Evolutionary conservation across 768 basidiomycete species (phyloP).

Genomic region (Lentinula lateritia): DNA sequence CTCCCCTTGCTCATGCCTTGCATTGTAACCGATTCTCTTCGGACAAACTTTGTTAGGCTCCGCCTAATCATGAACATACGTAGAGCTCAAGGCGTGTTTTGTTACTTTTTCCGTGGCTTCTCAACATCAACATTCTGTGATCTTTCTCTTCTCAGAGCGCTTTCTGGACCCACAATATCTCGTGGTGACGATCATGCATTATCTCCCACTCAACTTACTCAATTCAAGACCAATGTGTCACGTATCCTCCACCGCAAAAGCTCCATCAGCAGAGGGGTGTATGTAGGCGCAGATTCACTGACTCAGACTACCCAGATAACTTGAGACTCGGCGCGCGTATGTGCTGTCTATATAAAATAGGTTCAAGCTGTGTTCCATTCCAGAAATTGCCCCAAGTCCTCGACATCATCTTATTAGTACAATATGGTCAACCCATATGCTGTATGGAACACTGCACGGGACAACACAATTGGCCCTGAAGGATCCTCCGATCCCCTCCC

Average conservation of each 20-base stretch:
- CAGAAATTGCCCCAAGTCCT: not conserved
- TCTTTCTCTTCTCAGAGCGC: not conserved
- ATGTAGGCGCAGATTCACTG: not conserved
- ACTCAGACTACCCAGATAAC: not conserved
- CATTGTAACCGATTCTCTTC: no score
- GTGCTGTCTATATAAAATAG: not conserved
- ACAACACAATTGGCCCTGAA: not conserved
- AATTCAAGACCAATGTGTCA: not conserved
- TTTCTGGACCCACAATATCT: not conserved
- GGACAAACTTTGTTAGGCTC: not conserved
- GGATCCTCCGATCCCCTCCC: not conserved
- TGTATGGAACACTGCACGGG: not conserved
- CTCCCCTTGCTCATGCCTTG: no score
- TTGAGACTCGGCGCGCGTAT: not conserved
- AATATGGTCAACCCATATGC: not conserved
- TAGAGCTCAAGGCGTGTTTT: not conserved
- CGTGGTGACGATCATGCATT: not conserved
- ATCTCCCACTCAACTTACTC: not conserved
- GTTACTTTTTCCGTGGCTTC: not conserved
- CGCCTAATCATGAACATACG: not conserved
- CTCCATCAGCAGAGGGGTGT: not conserved
- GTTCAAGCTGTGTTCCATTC: not conserved
- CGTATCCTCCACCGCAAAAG: not conserved
- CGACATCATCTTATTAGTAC: not conserved
- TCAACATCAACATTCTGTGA: not conserved